phyloP scores from a whole-genome alignment of 345 rosid genomes.

The Aegle marmelos region DNA sequence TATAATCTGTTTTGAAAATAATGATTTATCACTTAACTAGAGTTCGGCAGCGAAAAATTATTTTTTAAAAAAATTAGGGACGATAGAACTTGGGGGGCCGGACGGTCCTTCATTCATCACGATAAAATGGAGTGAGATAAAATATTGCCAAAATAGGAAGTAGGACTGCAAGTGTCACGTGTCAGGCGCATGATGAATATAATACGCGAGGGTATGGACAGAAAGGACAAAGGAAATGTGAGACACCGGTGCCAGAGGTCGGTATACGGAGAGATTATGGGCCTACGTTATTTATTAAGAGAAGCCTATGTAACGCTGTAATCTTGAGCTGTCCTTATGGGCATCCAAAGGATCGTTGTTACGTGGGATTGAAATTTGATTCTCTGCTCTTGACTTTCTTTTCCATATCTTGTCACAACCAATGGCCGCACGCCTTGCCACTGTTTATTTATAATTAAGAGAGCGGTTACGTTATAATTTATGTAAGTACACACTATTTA shows the following conservation, averaged over 20 bases:
- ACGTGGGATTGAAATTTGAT: constrained; percentile 11
- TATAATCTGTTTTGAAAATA: too few species aligned
- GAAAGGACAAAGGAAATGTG: not conserved
- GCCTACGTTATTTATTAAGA: not conserved
- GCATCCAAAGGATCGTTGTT: constrained; percentile 1
- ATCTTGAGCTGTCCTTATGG: constrained; percentile 4
- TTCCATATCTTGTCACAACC: not conserved
- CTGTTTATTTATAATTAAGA: not conserved
- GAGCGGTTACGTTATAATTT: too few species aligned
- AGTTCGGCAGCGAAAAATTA: too few species aligned
- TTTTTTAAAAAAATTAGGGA: too few species aligned
- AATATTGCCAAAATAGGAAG: not conserved
- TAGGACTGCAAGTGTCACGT: not conserved
- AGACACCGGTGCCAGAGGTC: constrained; percentile 12
- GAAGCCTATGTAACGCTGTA: not conserved
- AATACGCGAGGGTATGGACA: too few species aligned
- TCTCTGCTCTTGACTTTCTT: not conserved
- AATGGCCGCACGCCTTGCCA: not conserved
- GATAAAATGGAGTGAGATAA: too few species aligned
- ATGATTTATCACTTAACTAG: too few species aligned
- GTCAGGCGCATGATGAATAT: not conserved
- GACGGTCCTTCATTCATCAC: too few species aligned
- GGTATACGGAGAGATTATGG: not conserved
- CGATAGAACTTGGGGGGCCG: too few species aligned
- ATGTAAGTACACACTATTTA: too few species aligned